These are phyloP conservation scores for Tremella fuciformis DNA, from an alignment of 768 basidiomycete species.

Conservation along the genomic window DNA sequence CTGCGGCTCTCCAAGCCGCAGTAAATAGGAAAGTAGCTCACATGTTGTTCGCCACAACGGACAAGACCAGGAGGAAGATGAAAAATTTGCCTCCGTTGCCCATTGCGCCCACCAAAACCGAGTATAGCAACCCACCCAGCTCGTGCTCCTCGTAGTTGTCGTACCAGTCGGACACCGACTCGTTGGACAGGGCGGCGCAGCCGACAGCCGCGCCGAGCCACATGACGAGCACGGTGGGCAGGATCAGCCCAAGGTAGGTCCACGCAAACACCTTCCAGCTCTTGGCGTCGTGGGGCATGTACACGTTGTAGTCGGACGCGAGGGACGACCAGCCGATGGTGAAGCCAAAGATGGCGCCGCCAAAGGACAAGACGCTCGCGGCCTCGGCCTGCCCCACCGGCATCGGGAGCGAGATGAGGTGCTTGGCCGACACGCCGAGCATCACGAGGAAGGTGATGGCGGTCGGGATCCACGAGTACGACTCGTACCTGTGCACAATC, in stretches of 20 bases:
- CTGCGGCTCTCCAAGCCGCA: too few relatives aligned
- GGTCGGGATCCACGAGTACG: conserved; percentile 55
- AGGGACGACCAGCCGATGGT: conserved; percentile 54
- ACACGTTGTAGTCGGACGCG: conserved; percentile 56
- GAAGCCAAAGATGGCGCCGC: conserved; percentile 49
- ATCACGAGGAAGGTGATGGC: conserved; percentile 48
- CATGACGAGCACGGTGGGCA: conserved; percentile 54
- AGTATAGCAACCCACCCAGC: conserved; percentile 58
- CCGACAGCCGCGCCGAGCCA: conserved; percentile 57
- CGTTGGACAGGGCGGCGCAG: conserved; percentile 51
- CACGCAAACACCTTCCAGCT: conserved; percentile 53
- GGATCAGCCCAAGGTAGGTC: conserved; percentile 53
- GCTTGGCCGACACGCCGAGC: conserved; percentile 46
- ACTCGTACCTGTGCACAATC: conserved; percentile 55
- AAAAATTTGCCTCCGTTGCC: conserved; percentile 57
- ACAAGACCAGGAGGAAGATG: conserved; percentile 56
- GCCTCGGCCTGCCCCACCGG: conserved; percentile 50
- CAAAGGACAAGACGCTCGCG: conserved; percentile 54
- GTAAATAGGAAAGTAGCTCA: not conserved
- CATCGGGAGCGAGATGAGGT: conserved; percentile 43
- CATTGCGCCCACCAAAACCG: conserved; percentile 52
- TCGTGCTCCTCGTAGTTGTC: conserved; percentile 52
- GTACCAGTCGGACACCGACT: conserved; percentile 45
- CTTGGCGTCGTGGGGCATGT: conserved; percentile 53
- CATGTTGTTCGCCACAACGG: conserved; percentile 56